Conservation (phyloP, 2,329 filamentous ascomycete genomes). For the Xylariomycetidae sp. region DNA sequence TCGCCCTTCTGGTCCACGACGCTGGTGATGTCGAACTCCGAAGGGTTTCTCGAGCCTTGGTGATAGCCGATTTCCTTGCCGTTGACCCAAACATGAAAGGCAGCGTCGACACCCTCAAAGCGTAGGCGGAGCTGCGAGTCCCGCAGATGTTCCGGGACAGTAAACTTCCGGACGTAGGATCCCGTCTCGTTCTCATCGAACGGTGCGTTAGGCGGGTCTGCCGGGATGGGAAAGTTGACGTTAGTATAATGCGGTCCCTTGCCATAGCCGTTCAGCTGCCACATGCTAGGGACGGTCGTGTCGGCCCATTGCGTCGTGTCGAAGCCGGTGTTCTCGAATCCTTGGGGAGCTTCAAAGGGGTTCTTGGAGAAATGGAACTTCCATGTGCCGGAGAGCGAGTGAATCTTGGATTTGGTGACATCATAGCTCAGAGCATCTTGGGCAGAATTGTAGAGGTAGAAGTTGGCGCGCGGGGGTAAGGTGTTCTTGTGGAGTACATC, state of each 20-base stretch:
- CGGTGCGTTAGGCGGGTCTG: constrained; percentile 52
- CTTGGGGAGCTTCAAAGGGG: constrained; percentile 31
- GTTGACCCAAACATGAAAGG: constrained; percentile 58
- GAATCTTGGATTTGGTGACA: constrained; percentile 26
- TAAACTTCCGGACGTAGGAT: constrained; percentile 46
- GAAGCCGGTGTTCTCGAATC: constrained; percentile 25
- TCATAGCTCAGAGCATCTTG: constrained; percentile 41
- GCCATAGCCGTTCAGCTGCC: constrained; percentile 65
- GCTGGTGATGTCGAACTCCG: constrained; percentile 54
- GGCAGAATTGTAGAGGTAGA: constrained; percentile 44
- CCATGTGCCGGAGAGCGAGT: constrained; percentile 43
- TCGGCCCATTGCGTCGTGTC: constrained; percentile 36
- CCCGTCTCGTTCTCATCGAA: constrained; percentile 48
- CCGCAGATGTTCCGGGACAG: constrained; percentile 32
- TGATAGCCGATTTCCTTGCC: constrained; percentile 53
- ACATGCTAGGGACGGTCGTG: constrained; percentile 60
- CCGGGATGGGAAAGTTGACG: constrained; percentile 59
- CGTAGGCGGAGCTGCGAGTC: constrained; percentile 45
- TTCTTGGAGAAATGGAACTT: constrained; percentile 36
- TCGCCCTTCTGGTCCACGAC: constrained; percentile 31
- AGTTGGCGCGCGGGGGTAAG: constrained; percentile 47
- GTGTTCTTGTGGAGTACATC: constrained; percentile 51
- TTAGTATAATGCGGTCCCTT: constrained; percentile 64
- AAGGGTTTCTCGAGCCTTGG: constrained; percentile 55
- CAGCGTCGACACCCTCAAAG: constrained; percentile 58